Evolutionary conservation across 2,329 filamentous ascomycete genomes (phyloP).

Genomic region (Ceratocystis cubensis): DNA sequence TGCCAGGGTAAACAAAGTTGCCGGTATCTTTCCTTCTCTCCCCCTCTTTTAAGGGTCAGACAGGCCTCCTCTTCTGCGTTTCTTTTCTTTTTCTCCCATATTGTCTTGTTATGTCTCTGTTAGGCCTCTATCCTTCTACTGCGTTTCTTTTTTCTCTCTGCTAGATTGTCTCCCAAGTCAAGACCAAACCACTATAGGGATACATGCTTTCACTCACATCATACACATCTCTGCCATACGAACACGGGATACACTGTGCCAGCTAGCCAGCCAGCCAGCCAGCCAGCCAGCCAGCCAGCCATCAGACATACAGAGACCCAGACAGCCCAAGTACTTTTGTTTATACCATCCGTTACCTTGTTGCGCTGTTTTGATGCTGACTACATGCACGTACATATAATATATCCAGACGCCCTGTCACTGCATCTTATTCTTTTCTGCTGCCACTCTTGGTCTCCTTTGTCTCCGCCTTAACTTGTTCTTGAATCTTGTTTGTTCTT

Average conservation of each 20-base stretch:
- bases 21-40: too few relatives aligned
- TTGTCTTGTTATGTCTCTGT: too few relatives aligned
- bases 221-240: not conserved
- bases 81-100: too few relatives aligned
- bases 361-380: too few relatives aligned
- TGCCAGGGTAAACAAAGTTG: too few relatives aligned
- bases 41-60: too few relatives aligned
- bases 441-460: not conserved
- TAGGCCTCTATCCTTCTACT: not conserved
- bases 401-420: not conserved
- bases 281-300: too few relatives aligned
- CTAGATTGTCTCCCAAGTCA: not conserved
- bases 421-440: not conserved
- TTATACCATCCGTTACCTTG: not conserved
- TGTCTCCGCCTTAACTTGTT: not conserved
- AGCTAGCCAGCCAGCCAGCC: not conserved
- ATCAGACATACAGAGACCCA: not conserved
- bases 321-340: slow-evolving; percentile 1
- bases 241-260: slow-evolving; percentile 2
- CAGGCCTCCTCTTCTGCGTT: too few relatives aligned
- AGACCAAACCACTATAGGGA: not conserved
- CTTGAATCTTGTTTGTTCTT: not conserved
- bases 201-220: not conserved
- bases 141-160: not conserved
- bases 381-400: not conserved